Evolutionary conservation across 2,329 filamentous ascomycete genomes (phyloP), one percentile per base, ranked within the genome.

Genomic region (Cytospora chrysosperma): DNA sequence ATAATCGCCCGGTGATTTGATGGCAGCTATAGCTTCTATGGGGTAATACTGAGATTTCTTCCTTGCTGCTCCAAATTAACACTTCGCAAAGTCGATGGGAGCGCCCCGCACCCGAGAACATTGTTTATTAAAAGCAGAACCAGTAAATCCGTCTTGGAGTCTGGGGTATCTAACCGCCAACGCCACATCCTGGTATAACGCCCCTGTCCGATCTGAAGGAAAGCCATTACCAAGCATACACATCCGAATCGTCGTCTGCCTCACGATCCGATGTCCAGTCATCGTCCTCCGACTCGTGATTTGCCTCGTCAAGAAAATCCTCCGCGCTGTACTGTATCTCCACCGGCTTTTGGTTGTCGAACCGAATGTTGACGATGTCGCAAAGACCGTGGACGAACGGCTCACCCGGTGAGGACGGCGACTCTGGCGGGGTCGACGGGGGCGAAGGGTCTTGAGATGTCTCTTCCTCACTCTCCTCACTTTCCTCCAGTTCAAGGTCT

Each of bases 301-400:
- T 81, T 3, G 79, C 76, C 1, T 73, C 74, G 75, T 90, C 75
- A 17, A 91, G 74, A 69, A 94, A 93, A 72, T 94, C 90, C 1
- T 83, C 85, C 79, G 92, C 91, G 26, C 82, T 82, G 67, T 83
- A 91, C 65, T 89, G 86, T 27, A 83, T 77, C 75, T 92, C 90
- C 2, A 82, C 81, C 6, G 88, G 87, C 65, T 91, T 88, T 71
- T 91, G 84, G 72, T 93, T 93, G 74, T 93, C 91, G 68, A 93
- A 88, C 52, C 85, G 79, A 51, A 93, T 82, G 65, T 90, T 84
- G 21, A 93, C 89, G 7, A 86, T 80, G 49, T 87, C 82, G 70
- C 90, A 94, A 68, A 88, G 80, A 1, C 89, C 89, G 65, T 93
- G 90, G 28, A 88, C 75, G 63, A 81, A 81, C 0, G 64, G 58